phyloP scores from a whole-genome alignment of 2,329 filamentous ascomycete species.

The Trichoderma guizhouense region DNA sequence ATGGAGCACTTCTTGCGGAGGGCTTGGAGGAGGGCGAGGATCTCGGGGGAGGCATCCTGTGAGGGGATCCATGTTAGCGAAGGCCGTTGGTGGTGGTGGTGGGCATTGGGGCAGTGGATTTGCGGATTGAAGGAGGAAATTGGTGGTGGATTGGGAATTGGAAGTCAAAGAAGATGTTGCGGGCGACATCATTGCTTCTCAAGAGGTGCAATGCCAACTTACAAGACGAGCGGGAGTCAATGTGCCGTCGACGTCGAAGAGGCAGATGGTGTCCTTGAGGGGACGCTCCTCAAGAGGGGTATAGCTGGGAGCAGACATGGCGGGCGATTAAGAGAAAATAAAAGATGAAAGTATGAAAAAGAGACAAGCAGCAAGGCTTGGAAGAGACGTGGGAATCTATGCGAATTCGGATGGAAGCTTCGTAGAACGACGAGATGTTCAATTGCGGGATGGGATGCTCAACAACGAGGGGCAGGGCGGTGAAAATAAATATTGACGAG shows the following conservation, averaged over 20 bases:
- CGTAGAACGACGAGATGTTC: background rate
- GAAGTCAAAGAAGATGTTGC: background rate
- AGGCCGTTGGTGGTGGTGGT: background rate
- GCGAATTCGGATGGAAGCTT: background rate
- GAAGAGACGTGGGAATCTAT: background rate
- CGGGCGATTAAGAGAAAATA: conserved; percentile 18
- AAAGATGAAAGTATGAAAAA: background rate
- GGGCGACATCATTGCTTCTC: background rate
- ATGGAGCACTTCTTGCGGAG: conserved; percentile 87
- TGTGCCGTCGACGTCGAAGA: conserved; percentile 96
- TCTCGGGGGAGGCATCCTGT: conserved; percentile 71
- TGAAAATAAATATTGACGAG: background rate
- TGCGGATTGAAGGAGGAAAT: background rate
- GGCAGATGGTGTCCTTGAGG: conserved; percentile 85
- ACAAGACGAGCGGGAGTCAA: conserved; percentile 79
- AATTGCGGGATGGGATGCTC: background rate
- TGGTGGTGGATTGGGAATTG: background rate
- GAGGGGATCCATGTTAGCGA: background rate
- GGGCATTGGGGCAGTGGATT: background rate
- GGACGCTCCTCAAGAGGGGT: conserved; percentile 79
- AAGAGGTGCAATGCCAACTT: conserved; percentile 29
- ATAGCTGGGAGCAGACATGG: conserved; percentile 50
- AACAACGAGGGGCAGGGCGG: background rate
- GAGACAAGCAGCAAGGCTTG: background rate
- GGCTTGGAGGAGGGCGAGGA: conserved; percentile 73